These are phyloP conservation scores for Dianthus caryophyllus DNA, from an alignment of 148 eudicot species.

Conservation along the genomic window DNA sequence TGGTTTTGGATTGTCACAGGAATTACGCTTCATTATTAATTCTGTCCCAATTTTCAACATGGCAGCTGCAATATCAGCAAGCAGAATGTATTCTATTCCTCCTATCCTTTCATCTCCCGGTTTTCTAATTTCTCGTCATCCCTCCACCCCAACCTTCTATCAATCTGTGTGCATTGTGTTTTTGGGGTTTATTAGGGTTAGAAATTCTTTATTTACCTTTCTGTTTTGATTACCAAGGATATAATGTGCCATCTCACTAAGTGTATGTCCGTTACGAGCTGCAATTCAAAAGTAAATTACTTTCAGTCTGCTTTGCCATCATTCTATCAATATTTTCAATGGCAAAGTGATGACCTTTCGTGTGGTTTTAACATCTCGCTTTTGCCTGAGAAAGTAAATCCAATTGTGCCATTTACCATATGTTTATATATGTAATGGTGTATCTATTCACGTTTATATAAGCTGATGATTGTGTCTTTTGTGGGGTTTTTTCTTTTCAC, in stretches of 20 bases:
- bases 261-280: not conserved
- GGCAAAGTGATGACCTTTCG: not conserved
- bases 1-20: conserved; percentile 47
- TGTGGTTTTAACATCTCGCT: not conserved
- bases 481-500: not conserved
- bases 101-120: not conserved
- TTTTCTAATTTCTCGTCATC: not conserved
- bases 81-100: conserved; percentile 66
- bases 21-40: conserved; percentile 81
- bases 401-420: not conserved
- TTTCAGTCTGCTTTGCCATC: not conserved
- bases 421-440: not conserved
- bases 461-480: not conserved
- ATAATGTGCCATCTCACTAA: not conserved
- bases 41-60: conserved; percentile 83
- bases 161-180: too few species aligned
- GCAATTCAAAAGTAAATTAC: not conserved
- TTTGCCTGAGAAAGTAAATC: not conserved
- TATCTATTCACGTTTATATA: not conserved
- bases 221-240: too few species aligned
- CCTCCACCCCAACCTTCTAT: conserved; percentile 1
- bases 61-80: conserved; percentile 84
- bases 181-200: not conserved
- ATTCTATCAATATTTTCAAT: not conserved
- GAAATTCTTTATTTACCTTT: too few species aligned